Evolutionary conservation across 306 rosid species (phyloP), one percentile per base, ranked within the genome.

Genomic region (Inga oerstediana): DNA sequence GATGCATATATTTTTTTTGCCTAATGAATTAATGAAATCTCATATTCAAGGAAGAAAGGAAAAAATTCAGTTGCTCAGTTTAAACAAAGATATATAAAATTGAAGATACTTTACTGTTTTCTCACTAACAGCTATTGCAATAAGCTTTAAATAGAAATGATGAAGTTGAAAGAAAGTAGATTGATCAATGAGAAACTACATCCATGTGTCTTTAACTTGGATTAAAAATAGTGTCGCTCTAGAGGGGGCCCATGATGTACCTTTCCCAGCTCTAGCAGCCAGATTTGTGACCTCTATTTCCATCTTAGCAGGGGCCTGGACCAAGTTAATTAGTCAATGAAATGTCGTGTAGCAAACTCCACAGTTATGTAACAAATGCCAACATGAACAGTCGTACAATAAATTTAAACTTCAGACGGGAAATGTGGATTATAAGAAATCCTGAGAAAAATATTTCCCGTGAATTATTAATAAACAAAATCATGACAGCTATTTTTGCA

Each of bases 201-300:
- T 61, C 27, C 34, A 12, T 37, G 64, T 3, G 59, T 78, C 72
- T 81, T 70, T 68, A 34, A 61, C 16, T 69, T 32, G 65, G 30
- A 81, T 35, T 11, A 68, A 72, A 81, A 79, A 49, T 27, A 81
- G 39, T 79, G 49, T 64, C 46, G 20, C 82, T 72, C 72, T 78
- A 56, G 54, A 79, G 72, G 44, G 74, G 74, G 75, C 62, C 20
- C 64, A 67, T 78, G 37, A 85, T 79, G 52, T 84, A 92, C 99
- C 99, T 90, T 96, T 96, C 71, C 99, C 99, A 67, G 99, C 98
- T 88, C 92, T 96, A 37, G 99, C 99, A 9, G 94, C 92, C 48
- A 96, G 97, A 86, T 96, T 96, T 78, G 99, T 94, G 81, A 96
- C 93, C 88, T 96, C 99, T 78, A 96, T 91, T 87, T 96, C 99